A percentile compares a stretch with the other conserved stretches of the same genome.
These are phyloP conservation scores for Bothriochloa decipiens DNA, from an alignment of 176 grass and related monocot species.

Conservation along the genomic window DNA sequence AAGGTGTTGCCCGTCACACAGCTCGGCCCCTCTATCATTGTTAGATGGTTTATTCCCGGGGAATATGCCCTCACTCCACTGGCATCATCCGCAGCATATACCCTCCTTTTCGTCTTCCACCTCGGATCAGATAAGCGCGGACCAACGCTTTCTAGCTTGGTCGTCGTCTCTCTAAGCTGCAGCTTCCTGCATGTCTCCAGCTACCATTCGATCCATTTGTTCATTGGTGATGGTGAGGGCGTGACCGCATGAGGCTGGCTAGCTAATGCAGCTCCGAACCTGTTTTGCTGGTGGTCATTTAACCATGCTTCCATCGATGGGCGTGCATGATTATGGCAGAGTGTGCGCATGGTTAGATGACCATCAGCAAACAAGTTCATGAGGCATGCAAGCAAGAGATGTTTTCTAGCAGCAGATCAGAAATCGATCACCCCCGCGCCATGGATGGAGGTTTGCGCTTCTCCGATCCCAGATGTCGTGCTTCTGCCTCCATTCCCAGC, in stretches of 20 bases:
- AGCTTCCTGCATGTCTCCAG: background rate
- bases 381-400: background rate
- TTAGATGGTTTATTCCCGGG: slow-evolving; percentile 33
- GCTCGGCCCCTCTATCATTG: slow-evolving; percentile 27
- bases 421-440: background rate
- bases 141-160: background rate
- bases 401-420: background rate
- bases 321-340: background rate
- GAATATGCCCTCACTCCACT: slow-evolving; percentile 38
- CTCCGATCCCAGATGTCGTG: background rate
- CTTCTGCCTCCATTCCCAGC: background rate
- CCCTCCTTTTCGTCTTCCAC: slow-evolving; percentile 18
- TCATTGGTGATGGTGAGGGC: too few relatives aligned
- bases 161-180: background rate
- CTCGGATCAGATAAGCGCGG: background rate
- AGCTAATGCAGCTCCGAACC: slow-evolving; percentile 19
- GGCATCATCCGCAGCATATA: slow-evolving; percentile 44
- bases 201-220: background rate
- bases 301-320: background rate
- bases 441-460: background rate
- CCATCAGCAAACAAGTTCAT: slow-evolving; percentile 73
- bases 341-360: slow-evolving; percentile 58
- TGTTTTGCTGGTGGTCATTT: slow-evolving; percentile 53
- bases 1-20: slow-evolving; percentile 20
- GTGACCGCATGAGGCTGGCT: background rate